Evolutionary conservation across 2,329 filamentous ascomycete genomes (phyloP).

Genomic region (Phialophora verrucosa): DNA sequence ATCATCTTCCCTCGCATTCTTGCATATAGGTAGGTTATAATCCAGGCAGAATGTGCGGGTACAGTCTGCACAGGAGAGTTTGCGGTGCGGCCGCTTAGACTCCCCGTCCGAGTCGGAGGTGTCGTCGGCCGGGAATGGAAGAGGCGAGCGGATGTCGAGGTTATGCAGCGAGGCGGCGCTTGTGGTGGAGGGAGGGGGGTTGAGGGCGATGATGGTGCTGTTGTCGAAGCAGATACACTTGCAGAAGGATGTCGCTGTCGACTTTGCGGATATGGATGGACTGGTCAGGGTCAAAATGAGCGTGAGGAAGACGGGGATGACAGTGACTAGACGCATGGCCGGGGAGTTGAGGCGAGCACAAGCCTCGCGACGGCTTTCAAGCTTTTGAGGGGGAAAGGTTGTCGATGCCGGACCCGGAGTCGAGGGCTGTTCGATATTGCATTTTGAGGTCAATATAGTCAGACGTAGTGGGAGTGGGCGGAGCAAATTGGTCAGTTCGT

Average conservation of each 20-base stretch:
- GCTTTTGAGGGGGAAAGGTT: background rate
- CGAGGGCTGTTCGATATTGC: background rate
- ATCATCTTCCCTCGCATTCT: slow-evolving; percentile 66
- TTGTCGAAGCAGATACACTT: slow-evolving; percentile 74
- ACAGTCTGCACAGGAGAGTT: slow-evolving; percentile 67
- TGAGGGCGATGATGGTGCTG: slow-evolving; percentile 70
- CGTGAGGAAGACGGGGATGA: slow-evolving; percentile 9
- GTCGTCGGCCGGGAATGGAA: slow-evolving; percentile 22
- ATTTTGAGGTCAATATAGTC: background rate
- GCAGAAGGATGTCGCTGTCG: slow-evolving; percentile 68
- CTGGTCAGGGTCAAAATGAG: slow-evolving; percentile 19
- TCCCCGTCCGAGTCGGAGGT: slow-evolving; percentile 16
- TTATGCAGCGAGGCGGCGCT: slow-evolving; percentile 20
- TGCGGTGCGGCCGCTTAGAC: slow-evolving; percentile 45
- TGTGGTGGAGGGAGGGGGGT: slow-evolving; percentile 47
- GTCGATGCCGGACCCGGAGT: background rate
- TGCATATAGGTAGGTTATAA: slow-evolving; percentile 66
- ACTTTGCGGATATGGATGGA: slow-evolving; percentile 25
- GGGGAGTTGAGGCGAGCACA: background rate
- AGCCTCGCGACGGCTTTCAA: background rate
- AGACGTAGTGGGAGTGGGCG: background rate
- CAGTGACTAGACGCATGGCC: slow-evolving; percentile 2
- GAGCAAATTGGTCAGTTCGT: background rate
- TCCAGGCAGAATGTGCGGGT: slow-evolving; percentile 70
- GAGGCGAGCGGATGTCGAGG: slow-evolving; percentile 27